These are phyloP conservation scores for Theileria annulata DNA, from an alignment of 169 alveolate species.

Conservation along the genomic window DNA sequence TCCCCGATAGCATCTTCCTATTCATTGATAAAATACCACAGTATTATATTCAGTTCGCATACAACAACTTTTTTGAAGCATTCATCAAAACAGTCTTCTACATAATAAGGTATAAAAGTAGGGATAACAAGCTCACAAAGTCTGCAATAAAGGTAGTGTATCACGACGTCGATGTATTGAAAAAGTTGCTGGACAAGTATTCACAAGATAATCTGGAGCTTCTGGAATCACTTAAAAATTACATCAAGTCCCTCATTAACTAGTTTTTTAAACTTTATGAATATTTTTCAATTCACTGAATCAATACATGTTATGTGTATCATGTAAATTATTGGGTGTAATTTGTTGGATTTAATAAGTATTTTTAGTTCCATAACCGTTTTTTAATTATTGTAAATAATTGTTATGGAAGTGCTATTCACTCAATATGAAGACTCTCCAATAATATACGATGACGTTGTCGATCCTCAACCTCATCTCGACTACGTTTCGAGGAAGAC, in stretches of 20 bases:
- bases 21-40: conserved; percentile 14
- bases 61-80: conserved; percentile 6
- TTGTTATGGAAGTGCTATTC: conserved; percentile 5
- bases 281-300: background rate
- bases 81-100: conserved; percentile 2
- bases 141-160: background rate
- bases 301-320: background rate
- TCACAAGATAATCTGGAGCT: conserved; percentile 18
- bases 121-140: background rate
- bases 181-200: background rate
- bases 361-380: background rate
- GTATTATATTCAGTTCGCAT: conserved; percentile 13
- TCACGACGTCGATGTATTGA: conserved; percentile 4
- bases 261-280: background rate
- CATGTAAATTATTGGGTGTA: background rate
- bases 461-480: background rate
- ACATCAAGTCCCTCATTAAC: background rate
- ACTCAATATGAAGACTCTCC: conserved; percentile 10
- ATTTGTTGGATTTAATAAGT: too few relatives aligned
- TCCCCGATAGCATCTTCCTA: conserved; percentile 12
- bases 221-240: background rate
- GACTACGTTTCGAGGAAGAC: background rate
- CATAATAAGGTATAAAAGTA: background rate
- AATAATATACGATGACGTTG: background rate
- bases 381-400: too few relatives aligned